Evolutionary conservation across 2,329 filamentous ascomycete genomes (phyloP), one percentile per base, ranked within the genome.

Genomic region (Penicillium digitatum): DNA sequence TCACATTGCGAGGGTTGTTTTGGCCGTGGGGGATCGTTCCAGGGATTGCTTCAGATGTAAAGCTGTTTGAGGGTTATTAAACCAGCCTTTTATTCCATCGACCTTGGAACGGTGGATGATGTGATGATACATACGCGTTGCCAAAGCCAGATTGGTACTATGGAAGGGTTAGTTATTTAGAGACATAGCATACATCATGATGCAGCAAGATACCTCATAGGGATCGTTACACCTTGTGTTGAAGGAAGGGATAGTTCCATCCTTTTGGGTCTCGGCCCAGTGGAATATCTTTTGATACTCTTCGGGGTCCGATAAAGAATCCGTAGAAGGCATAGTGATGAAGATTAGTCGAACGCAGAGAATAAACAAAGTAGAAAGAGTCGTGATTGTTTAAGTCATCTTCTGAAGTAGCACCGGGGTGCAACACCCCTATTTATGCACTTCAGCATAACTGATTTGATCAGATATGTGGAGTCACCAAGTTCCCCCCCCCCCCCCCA

Each of bases 251-350:
- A 83, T 77, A 0, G 73, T 63, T 0, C 78, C 82, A 64, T 84
- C 76, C 63, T 83, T 77, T 60, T 84, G 82, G n/a, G 81, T 83
- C 64, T 82, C 81, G 0, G 81, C 82, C 82, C 82, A 84, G 64
- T 81, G 79, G 56, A 81, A 80, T 62, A 80, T 78, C 48, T 78
- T 77, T 51, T 80, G 77, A 59, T 80, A 81, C 40, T 81, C 76
- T 39, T 67, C 35, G 43, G 69, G 66, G 49, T 69, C 66, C 2
- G 67, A 54, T 9, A 69, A 55, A 2, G 57, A 57, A 26, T 55
- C 60, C 46, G 61, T 63, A 10, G 67, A 68, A 57, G 62, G 56
- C 66, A 70, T 69, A 32, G 16, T 65, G 49, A 38, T 45, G 44
- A 27, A 47, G 24, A 24, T 22, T 10, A n/a, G 14, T n/a, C n/a